Percentiles rank a stretch among this genome's conserved stretches.
phyloP scores from a whole-genome alignment of 2,329 filamentous ascomycete species.

The Zasmidium cellare region DNA sequence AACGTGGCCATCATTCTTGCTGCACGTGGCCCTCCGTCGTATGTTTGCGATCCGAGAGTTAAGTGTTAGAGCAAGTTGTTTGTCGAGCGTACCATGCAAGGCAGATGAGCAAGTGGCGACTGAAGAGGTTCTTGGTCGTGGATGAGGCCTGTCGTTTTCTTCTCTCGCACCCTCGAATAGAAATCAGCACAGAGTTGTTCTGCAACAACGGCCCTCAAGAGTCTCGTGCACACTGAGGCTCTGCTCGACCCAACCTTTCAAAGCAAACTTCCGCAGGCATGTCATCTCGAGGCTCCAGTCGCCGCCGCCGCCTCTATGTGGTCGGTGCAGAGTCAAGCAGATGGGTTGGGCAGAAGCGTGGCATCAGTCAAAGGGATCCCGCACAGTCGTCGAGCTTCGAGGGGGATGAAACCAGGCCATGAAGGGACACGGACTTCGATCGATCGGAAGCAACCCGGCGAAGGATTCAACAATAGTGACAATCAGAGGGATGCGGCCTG shows the following conservation, averaged over 20 bases:
- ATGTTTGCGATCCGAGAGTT: not conserved
- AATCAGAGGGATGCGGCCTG: not conserved
- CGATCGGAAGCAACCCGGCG: slow-evolving; percentile 1
- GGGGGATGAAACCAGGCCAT: not conserved
- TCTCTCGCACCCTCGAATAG: not conserved
- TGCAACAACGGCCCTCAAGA: not conserved
- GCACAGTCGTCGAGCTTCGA: not conserved
- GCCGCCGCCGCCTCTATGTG: not conserved
- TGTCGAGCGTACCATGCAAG: not conserved
- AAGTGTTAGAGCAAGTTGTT: not conserved
- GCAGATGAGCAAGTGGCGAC: not conserved
- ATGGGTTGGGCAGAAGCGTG: not conserved
- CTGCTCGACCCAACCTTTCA: not conserved
- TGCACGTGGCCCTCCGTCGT: slow-evolving; percentile 4
- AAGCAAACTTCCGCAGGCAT: not conserved
- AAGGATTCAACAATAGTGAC: slow-evolving; percentile 4
- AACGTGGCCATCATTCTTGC: slow-evolving; percentile 1
- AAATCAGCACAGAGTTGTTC: not conserved
- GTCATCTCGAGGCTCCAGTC: not conserved
- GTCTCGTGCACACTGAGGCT: not conserved
- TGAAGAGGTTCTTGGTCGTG: not conserved
- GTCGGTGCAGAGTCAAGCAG: not conserved
- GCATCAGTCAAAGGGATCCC: not conserved
- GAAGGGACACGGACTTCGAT: not conserved
- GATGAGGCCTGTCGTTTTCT: not conserved